These are phyloP conservation scores for Arctostaphylos glauca DNA, from an alignment of 148 eudicot species.

Conservation along the genomic window DNA sequence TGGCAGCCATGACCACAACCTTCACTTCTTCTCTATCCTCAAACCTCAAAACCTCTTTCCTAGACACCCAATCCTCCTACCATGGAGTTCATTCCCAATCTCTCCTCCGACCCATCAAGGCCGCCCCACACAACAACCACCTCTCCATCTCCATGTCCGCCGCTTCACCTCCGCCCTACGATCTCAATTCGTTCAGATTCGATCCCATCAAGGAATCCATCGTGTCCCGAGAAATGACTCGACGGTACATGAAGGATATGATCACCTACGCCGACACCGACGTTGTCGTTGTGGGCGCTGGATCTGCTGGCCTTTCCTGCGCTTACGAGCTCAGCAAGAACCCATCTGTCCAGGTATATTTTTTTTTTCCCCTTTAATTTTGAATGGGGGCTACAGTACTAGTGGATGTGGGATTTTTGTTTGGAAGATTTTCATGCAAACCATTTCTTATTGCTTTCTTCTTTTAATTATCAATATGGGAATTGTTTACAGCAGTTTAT, in stretches of 20 bases:
- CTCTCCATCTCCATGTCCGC: constrained; percentile 31
- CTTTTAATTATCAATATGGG: too few relatives aligned
- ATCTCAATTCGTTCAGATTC: constrained; percentile 54
- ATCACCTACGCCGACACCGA: constrained; percentile 89
- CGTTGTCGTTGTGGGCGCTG: constrained; percentile 87
- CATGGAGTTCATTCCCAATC: too few relatives aligned
- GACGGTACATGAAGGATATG: constrained; percentile 94
- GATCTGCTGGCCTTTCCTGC: constrained; percentile 89
- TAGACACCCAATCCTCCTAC: too few relatives aligned
- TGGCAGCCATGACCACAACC: too few relatives aligned
- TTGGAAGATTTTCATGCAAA: neutral
- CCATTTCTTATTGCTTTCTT: too few relatives aligned
- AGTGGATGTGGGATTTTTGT: neutral
- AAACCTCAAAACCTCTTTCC: too few relatives aligned
- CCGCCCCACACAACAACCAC: constrained; percentile 17
- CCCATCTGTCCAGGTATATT: constrained; percentile 53
- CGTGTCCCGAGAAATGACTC: constrained; percentile 88
- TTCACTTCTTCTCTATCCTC: too few relatives aligned
- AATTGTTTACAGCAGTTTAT: neutral
- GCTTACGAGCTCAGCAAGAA: constrained; percentile 92
- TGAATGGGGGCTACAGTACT: neutral
- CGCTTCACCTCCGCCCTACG: constrained; percentile 47
- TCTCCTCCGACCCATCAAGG: too few relatives aligned
- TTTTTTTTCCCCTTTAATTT: neutral
- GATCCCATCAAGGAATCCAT: constrained; percentile 89